These are phyloP conservation scores for Stemphylium beticola DNA, from an alignment of 2,329 filamentous ascomycete genomes.

Conservation along the genomic window DNA sequence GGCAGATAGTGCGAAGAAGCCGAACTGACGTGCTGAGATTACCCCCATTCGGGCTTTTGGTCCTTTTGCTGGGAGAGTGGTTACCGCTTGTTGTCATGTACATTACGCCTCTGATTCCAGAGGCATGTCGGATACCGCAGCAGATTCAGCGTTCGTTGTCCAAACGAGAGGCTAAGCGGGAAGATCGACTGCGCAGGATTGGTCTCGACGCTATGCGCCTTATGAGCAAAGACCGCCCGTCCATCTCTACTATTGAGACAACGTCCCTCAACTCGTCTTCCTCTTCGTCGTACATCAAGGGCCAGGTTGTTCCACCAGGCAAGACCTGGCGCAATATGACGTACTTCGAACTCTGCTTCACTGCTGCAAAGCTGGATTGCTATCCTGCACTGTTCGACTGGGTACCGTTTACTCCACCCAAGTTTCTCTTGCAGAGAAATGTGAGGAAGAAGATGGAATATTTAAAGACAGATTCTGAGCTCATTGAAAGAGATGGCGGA, in stretches of 20 bases:
- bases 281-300: constrained; percentile 1
- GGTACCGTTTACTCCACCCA: constrained; percentile 50
- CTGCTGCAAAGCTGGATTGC: constrained; percentile 30
- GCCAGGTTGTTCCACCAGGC: not conserved
- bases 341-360: constrained; percentile 26
- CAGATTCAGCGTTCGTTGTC: constrained; percentile 69
- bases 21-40: constrained; percentile 76
- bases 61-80: constrained; percentile 83
- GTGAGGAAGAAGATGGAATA: constrained; percentile 65
- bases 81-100: constrained; percentile 79
- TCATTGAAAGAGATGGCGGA: constrained; percentile 70
- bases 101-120: constrained; percentile 75
- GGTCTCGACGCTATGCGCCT: constrained; percentile 26
- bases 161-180: constrained; percentile 55
- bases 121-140: constrained; percentile 79
- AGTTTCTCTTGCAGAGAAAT: constrained; percentile 61
- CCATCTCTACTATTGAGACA: not conserved
- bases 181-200: constrained; percentile 22
- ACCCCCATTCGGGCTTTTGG: constrained; percentile 76
- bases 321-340: constrained; percentile 12
- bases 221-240: constrained; percentile 17
- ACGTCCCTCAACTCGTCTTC: not conserved
- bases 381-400: constrained; percentile 45
- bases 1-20: constrained; percentile 72
- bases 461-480: constrained; percentile 71